Evolutionary conservation across 495 filamentous ascomycete species (phyloP).

Genomic region (Margaritispora aquatica): DNA sequence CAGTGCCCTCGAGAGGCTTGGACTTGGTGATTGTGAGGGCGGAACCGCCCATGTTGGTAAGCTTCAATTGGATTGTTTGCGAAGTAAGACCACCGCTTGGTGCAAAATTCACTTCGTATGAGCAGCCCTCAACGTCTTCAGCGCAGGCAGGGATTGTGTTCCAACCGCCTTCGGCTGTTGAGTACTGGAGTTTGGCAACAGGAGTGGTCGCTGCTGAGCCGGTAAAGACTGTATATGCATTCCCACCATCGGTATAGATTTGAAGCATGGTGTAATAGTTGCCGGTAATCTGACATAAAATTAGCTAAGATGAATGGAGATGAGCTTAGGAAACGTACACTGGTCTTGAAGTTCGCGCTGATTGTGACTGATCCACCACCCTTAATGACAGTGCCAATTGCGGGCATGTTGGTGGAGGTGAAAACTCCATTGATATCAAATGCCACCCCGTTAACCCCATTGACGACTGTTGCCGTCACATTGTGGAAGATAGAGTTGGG

Average conservation of each 20-base stretch:
- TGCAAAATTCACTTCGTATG: conserved; percentile 18
- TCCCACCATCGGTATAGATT: conserved; percentile 29
- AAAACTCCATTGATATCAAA: conserved; percentile 24
- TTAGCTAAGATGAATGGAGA: conserved; percentile 7
- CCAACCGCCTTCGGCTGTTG: conserved; percentile 26
- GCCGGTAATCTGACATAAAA: neutral
- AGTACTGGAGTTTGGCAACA: conserved; percentile 24
- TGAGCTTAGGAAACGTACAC: conserved; percentile 10
- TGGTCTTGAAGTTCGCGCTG: conserved; percentile 25
- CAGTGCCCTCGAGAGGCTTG: conserved; percentile 26
- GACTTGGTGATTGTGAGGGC: conserved; percentile 25
- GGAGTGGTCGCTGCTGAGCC: conserved; percentile 26
- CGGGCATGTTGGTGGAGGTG: conserved; percentile 27
- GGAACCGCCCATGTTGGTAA: conserved; percentile 32
- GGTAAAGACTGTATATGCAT: conserved; percentile 23
- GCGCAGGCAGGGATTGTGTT: conserved; percentile 17
- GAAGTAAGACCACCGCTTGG: conserved; percentile 14
- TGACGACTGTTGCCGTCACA: neutral
- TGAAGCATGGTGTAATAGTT: conserved; percentile 17
- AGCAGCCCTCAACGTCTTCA: conserved; percentile 15
- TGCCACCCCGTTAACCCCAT: conserved; percentile 13
- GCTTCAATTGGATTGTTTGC: conserved; percentile 20
- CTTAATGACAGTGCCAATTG: conserved; percentile 21
- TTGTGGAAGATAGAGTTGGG: neutral
- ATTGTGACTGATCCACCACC: conserved; percentile 25